Percentiles rank a stretch among this genome's conserved stretches.
phyloP scores from a whole-genome alignment of 108 stramenopile genomes.

The Cyclotella cryptica region DNA sequence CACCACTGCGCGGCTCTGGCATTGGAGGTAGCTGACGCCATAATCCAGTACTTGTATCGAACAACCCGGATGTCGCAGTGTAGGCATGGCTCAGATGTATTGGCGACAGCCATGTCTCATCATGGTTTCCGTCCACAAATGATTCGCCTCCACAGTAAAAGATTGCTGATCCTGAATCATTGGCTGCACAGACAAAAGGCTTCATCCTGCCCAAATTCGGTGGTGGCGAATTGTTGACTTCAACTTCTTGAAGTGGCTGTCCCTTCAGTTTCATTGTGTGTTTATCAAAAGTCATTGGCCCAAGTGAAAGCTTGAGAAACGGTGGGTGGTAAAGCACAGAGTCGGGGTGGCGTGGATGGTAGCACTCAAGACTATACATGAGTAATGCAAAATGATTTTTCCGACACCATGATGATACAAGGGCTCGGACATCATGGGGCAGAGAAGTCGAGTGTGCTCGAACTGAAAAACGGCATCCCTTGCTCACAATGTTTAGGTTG shows the following conservation, averaged over 20 bases:
- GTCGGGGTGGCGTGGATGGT: background rate
- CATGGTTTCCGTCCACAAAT: background rate
- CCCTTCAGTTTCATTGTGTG: background rate
- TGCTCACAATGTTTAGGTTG: background rate
- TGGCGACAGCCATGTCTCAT: background rate
- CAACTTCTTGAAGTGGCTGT: background rate
- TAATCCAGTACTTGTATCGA: background rate
- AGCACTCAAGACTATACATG: background rate
- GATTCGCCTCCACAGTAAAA: background rate
- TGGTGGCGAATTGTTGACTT: background rate
- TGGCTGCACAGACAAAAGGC: background rate
- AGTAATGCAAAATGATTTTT: background rate
- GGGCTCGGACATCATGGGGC: background rate
- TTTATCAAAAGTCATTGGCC: background rate
- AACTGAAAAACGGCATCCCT: background rate
- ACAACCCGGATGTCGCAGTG: background rate
- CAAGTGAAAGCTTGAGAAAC: background rate
- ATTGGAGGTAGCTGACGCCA: slow-evolving; percentile 1
- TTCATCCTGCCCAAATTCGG: background rate
- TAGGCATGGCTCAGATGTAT: background rate
- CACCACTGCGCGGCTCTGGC: background rate
- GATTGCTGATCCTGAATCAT: slow-evolving; percentile 2
- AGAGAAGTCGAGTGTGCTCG: background rate
- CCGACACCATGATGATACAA: background rate
- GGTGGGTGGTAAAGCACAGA: background rate